Base-by-base conservation (phyloP, 2,329 filamentous ascomycete genomes). In the Claviceps digitariae region DNA sequence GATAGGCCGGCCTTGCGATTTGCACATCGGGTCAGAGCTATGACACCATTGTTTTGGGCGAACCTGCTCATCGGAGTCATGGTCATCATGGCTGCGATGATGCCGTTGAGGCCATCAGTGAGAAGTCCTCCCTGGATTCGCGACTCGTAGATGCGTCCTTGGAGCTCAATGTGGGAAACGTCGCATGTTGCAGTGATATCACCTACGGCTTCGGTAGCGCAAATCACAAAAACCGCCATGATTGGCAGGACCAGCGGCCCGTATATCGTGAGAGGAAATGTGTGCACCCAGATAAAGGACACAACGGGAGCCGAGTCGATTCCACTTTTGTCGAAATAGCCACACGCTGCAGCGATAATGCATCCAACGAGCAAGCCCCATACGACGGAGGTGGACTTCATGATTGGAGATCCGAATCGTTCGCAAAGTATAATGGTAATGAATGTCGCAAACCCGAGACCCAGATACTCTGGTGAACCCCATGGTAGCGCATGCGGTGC, bases 11-110 rank as follows among this genome's bases (percentile, higher is more conserved):
- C 88, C 48, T 82, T 85, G 52, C 87, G 80, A 66, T 89, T 91
- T 1, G 87, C 87, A 65, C 87, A 91, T 17, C 86, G 78, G 0
- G 87, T 93, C 46, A 93, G 74, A 0, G 87, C 84, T 56, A 93
- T 90, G 51, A 91, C 86, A 38, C 87, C 87, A 64, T 91, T 90
- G 71, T 91, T 91, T 66, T 90, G 86, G 0, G 87, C 87, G 60
- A 90, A 90, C 0, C 83, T 85, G 1, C 81, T 83, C 79, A 90
- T 87, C 31, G 87, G 86, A 0, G 86, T 87, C 59, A 88, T 86
- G 48, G 87, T 91, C 71, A 83, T 86, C 34, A 93, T 76, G 1
- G 82, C 85, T 17, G 86, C 85, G 17, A 91, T 71, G 57, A 89
- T 71, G 38, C 87, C 86, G 61, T 87, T 88, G 50, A 90, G 60